Conservation (phyloP, 352 stramenopile genomes). For the Phytophthora pluvialis region DNA sequence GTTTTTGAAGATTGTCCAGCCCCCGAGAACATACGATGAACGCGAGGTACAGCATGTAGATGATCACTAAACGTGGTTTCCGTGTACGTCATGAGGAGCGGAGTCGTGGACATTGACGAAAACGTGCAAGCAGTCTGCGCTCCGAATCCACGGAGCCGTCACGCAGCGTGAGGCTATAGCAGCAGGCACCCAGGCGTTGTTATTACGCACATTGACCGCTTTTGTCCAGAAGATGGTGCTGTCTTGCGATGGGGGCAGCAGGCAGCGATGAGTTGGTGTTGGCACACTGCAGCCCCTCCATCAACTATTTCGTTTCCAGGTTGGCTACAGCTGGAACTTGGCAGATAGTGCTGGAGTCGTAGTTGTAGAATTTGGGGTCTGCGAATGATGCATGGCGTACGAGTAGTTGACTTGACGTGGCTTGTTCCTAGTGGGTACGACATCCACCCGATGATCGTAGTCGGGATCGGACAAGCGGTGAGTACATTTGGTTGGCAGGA, state of each 20-base stretch:
- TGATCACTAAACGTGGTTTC: constrained; percentile 33
- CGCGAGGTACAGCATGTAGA: constrained; percentile 38
- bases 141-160: constrained; percentile 25
- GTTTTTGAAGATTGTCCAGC: constrained; percentile 27
- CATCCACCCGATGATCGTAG: too few relatives aligned
- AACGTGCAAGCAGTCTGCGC: constrained; percentile 22
- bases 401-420: too few relatives aligned
- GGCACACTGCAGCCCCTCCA: constrained; percentile 41
- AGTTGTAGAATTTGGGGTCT: constrained; percentile 51
- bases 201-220: constrained; percentile 47
- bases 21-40: constrained; percentile 42
- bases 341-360: constrained; percentile 33
- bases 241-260: constrained; percentile 35
- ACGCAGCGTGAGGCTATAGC: constrained; percentile 41
- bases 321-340: constrained; percentile 35
- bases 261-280: constrained; percentile 40
- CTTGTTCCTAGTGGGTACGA: too few relatives aligned
- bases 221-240: constrained; percentile 51
- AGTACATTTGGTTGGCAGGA: too few relatives aligned
- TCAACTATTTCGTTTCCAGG: constrained; percentile 25
- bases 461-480: too few relatives aligned
- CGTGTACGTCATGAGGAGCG: constrained; percentile 32
- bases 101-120: too few relatives aligned
- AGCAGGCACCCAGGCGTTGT: constrained; percentile 56
- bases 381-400: too few relatives aligned